Percentiles rank a stretch among this genome's conserved stretches.
phyloP scores from a whole-genome alignment of 2,329 filamentous ascomycete genomes.

The Aspergillus transmontanensis region DNA sequence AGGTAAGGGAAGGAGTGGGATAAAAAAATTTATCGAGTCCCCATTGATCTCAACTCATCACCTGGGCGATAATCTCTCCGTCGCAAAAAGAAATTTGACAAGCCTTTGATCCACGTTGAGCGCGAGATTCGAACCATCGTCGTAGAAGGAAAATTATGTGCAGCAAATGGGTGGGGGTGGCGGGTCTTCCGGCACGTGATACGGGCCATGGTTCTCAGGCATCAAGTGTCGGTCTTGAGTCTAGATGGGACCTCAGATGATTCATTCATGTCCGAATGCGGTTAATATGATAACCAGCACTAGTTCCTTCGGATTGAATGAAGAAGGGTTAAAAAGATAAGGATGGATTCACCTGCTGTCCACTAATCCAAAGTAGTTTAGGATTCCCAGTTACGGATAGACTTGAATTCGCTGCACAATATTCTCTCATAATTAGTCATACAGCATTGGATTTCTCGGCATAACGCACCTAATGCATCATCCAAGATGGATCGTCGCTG shows the following conservation, averaged over 20 bases:
- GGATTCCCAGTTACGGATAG: background rate
- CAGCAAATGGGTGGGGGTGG: conserved; percentile 5
- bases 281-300: background rate
- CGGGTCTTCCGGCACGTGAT: conserved; percentile 5
- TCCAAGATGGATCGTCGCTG: background rate
- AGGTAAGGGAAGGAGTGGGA: conserved; percentile 5
- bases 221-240: background rate
- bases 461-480: conserved; percentile 3
- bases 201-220: background rate
- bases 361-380: background rate
- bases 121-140: conserved; percentile 36
- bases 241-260: background rate
- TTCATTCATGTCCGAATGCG: background rate
- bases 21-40: background rate
- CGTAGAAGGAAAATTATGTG: conserved; percentile 17
- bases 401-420: background rate
- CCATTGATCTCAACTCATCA: conserved; percentile 8
- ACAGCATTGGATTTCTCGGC: background rate
- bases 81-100: background rate
- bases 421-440: background rate
- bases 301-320: too few species aligned
- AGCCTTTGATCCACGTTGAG: background rate
- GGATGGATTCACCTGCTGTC: too few species aligned
- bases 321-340: too few species aligned
- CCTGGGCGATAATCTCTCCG: conserved; percentile 11